Conservation (phyloP, 2,329 filamentous ascomycete species). For the Claviceps cyperi region DNA sequence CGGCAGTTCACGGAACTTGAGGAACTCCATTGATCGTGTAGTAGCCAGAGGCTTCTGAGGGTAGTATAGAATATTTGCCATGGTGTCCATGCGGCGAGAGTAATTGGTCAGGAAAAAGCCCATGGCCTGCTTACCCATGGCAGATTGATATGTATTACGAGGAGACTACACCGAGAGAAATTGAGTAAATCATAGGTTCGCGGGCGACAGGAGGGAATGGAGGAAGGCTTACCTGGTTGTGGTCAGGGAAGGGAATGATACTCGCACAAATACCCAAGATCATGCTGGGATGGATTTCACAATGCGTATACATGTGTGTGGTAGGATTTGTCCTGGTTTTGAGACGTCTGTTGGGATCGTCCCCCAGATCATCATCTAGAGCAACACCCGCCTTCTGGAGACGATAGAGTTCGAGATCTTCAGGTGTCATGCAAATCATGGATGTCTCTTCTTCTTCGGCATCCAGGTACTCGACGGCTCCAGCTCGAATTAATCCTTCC, state of each 20-base stretch:
- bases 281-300: conserved; percentile 98
- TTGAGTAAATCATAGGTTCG: background rate
- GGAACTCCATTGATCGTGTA: conserved; percentile 94
- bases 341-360: conserved; percentile 69
- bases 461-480: conserved; percentile 90
- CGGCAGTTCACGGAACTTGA: conserved; percentile 94
- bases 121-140: conserved; percentile 99
- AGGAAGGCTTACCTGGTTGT: conserved; percentile 58
- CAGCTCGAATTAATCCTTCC: conserved; percentile 69
- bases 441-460: conserved; percentile 96
- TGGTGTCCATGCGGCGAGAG: conserved; percentile 93
- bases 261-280: conserved; percentile 95
- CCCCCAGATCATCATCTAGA: conserved; percentile 44
- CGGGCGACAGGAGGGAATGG: background rate
- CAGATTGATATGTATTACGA: conserved; percentile 97
- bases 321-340: conserved; percentile 78
- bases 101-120: conserved; percentile 98
- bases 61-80: conserved; percentile 98
- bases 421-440: conserved; percentile 98
- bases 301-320: conserved; percentile 91
- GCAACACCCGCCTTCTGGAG: conserved; percentile 52
- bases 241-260: conserved; percentile 98
- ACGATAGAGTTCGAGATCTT: conserved; percentile 72
- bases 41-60: conserved; percentile 95
- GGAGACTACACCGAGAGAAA: conserved; percentile 48